phyloP scores from a whole-genome alignment of 2,329 filamentous ascomycete genomes.

The Massarina eburnea region DNA sequence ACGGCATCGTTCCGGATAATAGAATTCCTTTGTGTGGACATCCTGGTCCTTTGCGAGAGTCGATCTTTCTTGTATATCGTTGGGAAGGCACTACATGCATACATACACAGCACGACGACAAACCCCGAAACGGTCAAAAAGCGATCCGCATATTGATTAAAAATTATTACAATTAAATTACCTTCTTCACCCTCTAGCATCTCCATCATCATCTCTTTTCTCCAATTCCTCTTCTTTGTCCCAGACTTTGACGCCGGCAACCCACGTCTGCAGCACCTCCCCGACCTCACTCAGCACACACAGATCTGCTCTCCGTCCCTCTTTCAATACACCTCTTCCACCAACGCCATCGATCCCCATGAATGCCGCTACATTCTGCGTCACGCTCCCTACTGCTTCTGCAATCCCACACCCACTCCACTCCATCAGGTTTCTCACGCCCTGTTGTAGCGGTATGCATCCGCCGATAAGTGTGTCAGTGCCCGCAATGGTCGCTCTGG shows the following conservation, averaged over 20 bases:
- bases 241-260: slow-evolving; percentile 52
- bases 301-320: slow-evolving; percentile 53
- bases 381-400: slow-evolving; percentile 52
- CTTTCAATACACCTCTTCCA: slow-evolving; percentile 46
- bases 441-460: slow-evolving; percentile 54
- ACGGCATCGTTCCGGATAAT: too few relatives aligned
- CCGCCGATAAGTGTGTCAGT: slow-evolving; percentile 58
- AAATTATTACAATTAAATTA: too few relatives aligned
- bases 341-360: slow-evolving; percentile 50
- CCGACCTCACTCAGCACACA: slow-evolving; percentile 51
- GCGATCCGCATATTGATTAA: too few relatives aligned
- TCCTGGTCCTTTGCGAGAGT: too few relatives aligned
- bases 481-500: slow-evolving; percentile 53
- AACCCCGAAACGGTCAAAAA: too few relatives aligned
- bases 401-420: slow-evolving; percentile 52
- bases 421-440: slow-evolving; percentile 51
- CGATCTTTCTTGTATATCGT: too few relatives aligned
- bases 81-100: neutral
- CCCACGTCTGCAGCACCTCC: slow-evolving; percentile 55
- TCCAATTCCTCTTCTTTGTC: slow-evolving; percentile 38
- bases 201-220: slow-evolving; percentile 31
- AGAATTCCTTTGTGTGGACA: too few relatives aligned
- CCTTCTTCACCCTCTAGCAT: slow-evolving; percentile 22
- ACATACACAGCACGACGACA: too few relatives aligned
- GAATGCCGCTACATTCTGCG: slow-evolving; percentile 54